phyloP scores from a whole-genome alignment of 768 basidiomycete genomes.

The Pleurotus eryngii region DNA sequence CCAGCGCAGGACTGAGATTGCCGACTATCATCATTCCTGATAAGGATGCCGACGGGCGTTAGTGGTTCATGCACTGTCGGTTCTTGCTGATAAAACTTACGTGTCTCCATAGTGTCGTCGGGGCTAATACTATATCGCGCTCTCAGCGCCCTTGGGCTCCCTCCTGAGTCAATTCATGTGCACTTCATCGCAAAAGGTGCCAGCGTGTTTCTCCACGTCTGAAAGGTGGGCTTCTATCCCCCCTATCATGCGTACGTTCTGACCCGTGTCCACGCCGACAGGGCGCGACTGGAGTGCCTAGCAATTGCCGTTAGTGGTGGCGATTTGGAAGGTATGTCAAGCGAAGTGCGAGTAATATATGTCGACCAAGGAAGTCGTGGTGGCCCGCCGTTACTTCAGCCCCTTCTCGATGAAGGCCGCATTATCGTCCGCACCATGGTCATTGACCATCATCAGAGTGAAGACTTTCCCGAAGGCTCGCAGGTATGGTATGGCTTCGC shows the following conservation, averaged over 20 bases:
- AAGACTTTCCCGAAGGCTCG: not conserved
- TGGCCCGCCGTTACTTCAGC: not conserved
- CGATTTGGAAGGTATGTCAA: not conserved
- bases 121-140: not conserved
- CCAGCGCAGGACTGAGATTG: not conserved
- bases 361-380: not conserved
- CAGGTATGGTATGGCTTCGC: not conserved
- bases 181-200: not conserved
- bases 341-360: not conserved
- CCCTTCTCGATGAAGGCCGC: not conserved
- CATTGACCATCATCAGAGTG: slow-evolving; percentile 1
- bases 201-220: not conserved
- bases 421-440: not conserved
- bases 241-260: not conserved
- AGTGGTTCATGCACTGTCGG: too few relatives aligned
- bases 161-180: not conserved
- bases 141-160: not conserved
- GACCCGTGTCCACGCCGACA: not conserved
- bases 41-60: not conserved
- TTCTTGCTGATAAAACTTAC: too few relatives aligned
- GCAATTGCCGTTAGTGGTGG: not conserved
- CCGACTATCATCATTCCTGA: not conserved
- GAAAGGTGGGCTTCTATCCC: not conserved
- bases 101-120: not conserved
- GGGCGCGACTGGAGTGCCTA: not conserved